Evolutionary conservation across 352 stramenopile genomes (phyloP), one percentile per base, ranked within the genome.

Genomic region (Paralagenidium karlingii): DNA sequence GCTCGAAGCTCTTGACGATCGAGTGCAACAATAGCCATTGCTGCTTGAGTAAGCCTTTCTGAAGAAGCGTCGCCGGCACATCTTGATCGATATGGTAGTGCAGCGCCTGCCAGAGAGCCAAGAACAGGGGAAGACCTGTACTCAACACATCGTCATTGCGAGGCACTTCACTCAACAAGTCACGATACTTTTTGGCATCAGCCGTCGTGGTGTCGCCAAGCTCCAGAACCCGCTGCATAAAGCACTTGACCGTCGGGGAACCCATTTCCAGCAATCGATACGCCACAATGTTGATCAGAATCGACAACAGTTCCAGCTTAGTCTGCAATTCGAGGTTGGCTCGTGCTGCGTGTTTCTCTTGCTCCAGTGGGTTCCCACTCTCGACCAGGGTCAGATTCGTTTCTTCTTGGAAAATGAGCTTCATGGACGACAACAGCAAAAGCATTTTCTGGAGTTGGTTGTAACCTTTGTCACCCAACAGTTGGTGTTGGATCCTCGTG

Each of bases 381-480:
- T n/a, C n/a, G n/a, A n/a, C n/a, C n/a, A n/a, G n/a, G 20, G 24
- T 3, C 2, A 18, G 1, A 16, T 38, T 18, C 24, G 43, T 43
- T 3, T 74, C 59, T 15, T 68, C 61, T 12, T 61, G 67, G 22
- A 89, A 58, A 43, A 89, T 80, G 12, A 69, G 74, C 13, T 69
- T 68, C 69, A 89, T 80, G n/a, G 70, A 81, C 21, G 71, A 55
- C 45, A 89, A 38, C 36, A 89, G 85, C 50, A 69, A 51, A 36
- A 90, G 87, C 73, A 90, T 90, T 39, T 83, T 83, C 53, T 86
- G 61, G 5, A 90, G 62, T 40, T 87, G 74, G 49, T 80, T 83
- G 69, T 86, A 90, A n/a, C 77, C 76, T 38, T 90, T 90, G 53
- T 90, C 68, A 3, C 76, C 76, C 22, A 90, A 53, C 20, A 90